Evolutionary conservation across 257 asterid species (phyloP).

Genomic region (Gentiana dahurica): DNA sequence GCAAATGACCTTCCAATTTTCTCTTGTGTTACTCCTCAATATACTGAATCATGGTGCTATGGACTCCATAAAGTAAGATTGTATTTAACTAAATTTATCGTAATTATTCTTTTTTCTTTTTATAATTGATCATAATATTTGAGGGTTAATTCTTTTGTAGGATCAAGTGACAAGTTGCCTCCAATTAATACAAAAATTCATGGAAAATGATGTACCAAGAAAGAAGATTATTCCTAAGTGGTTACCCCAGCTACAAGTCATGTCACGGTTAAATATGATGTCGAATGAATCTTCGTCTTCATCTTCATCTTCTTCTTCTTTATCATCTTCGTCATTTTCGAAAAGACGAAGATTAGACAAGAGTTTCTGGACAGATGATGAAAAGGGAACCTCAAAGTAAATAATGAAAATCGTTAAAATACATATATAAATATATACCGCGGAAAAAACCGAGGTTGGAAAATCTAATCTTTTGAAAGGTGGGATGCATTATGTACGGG

Average conservation of each 20-base stretch:
- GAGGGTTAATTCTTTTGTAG: constrained; percentile 25
- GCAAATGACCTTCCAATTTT: constrained; percentile 71
- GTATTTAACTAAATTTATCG: background rate
- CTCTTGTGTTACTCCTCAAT: constrained; percentile 58
- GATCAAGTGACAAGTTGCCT: constrained; percentile 56
- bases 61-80: constrained; percentile 65
- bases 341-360: constrained; percentile 70
- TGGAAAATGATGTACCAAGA: constrained; percentile 19
- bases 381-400: constrained; percentile 26
- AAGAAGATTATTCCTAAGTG: constrained; percentile 45
- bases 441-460: too few species aligned
- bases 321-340: constrained; percentile 38
- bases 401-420: too few species aligned
- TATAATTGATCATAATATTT: too few species aligned
- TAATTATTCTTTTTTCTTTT: too few species aligned
- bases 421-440: too few species aligned
- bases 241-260: constrained; percentile 73
- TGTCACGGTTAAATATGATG: constrained; percentile 40
- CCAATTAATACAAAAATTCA: constrained; percentile 26
- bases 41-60: constrained; percentile 82
- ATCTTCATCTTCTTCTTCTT: constrained; percentile 22
- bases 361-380: constrained; percentile 37
- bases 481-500: too few species aligned
- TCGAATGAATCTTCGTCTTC: constrained; percentile 36
- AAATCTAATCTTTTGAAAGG: too few species aligned